Conservation (phyloP, 2,329 filamentous ascomycete genomes). For the Sporothrix brasiliensis region DNA sequence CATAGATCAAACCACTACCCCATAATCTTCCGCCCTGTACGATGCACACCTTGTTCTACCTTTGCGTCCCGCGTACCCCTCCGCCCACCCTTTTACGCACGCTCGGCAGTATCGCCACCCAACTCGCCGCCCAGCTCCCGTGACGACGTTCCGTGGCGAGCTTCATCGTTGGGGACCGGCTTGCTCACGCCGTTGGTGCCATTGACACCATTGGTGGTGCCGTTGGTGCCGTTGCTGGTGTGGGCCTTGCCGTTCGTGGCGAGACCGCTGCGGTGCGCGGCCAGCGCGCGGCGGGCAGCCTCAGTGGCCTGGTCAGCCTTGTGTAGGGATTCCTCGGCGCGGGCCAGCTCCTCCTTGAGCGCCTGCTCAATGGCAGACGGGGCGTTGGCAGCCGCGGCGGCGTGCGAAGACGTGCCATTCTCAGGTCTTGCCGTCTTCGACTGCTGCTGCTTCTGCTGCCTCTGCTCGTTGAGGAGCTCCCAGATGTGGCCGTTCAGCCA, state of each 20-base stretch:
- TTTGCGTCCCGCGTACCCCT: not conserved
- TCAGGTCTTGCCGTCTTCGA: constrained; percentile 32
- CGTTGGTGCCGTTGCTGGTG: constrained; percentile 21
- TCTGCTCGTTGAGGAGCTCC: constrained; percentile 52
- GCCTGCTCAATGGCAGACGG: constrained; percentile 48
- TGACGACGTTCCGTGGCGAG: constrained; percentile 54
- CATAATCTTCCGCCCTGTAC: too few species aligned
- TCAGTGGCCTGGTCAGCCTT: constrained; percentile 54
- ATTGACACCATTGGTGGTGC: constrained; percentile 31
- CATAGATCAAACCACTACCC: not conserved
- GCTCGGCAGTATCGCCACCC: constrained; percentile 58
- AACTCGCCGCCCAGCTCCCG: constrained; percentile 63
- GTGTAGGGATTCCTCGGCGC: constrained; percentile 51
- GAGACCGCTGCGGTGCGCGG: constrained; percentile 42
- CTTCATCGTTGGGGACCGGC: constrained; percentile 35
- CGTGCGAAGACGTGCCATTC: constrained; percentile 7
- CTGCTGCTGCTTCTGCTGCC: constrained; percentile 36
- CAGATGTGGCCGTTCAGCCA: constrained; percentile 67
- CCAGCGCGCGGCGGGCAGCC: constrained; percentile 50
- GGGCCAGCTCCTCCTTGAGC: constrained; percentile 49
- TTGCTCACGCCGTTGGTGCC: constrained; percentile 28
- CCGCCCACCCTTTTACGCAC: constrained; percentile 22
- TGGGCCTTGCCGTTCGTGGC: constrained; percentile 11
- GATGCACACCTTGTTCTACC: too few species aligned
- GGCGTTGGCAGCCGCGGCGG: constrained; percentile 11